Conservation (phyloP, 306 rosid species). For the Biancaea sappan region DNA sequence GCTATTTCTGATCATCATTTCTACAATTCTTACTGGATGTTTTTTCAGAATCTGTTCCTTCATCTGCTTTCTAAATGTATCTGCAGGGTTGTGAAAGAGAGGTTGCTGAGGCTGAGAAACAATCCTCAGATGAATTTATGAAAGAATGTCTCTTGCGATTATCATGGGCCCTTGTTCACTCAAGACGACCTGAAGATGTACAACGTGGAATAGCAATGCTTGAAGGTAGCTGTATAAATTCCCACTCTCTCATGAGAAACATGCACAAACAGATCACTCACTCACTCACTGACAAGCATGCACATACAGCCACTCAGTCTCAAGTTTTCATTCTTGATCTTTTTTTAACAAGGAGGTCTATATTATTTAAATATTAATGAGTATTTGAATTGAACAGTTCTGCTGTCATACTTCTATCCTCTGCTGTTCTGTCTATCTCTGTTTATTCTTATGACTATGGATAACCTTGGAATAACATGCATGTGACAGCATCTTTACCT, state of each 20-base stretch:
- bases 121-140: slow-evolving; percentile 56
- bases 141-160: slow-evolving; percentile 76
- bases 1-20: not conserved
- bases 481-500: slow-evolving; percentile 66
- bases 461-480: slow-evolving; percentile 7
- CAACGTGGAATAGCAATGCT: slow-evolving; percentile 98
- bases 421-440: not conserved
- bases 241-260: not conserved
- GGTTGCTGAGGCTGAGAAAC: slow-evolving; percentile 66
- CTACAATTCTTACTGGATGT: not conserved
- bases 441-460: not conserved
- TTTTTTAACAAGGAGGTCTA: not conserved
- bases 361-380: not conserved
- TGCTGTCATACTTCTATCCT: not conserved
- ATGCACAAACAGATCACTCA: not conserved
- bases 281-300: not conserved
- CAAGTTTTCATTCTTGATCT: not conserved
- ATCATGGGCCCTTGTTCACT: slow-evolving; percentile 97
- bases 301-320: not conserved
- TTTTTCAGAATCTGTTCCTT: not conserved
- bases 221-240: slow-evolving; percentile 52
- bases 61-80: slow-evolving; percentile 25
- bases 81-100: slow-evolving; percentile 87
- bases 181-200: slow-evolving; percentile 70
- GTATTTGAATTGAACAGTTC: not conserved